A percentile compares a stretch with the other conserved stretches of the same genome.
Conservation (phyloP, 257 asterid species). For the Gardenia jasminoides region DNA sequence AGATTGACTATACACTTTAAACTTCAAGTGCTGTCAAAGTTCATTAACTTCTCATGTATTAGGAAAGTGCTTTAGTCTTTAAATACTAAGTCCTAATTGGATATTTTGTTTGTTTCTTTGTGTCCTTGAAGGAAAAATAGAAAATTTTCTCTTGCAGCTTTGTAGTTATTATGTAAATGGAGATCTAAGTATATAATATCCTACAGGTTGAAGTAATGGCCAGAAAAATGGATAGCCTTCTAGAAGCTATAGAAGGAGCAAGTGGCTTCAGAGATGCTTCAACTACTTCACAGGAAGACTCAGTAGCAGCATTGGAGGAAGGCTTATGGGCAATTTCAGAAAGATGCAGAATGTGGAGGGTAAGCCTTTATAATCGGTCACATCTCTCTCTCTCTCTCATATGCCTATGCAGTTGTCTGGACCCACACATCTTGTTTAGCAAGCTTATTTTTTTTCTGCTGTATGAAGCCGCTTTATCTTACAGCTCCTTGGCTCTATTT, state of each 20-base stretch:
- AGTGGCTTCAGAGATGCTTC: conserved; percentile 87
- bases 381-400: conserved; percentile 16
- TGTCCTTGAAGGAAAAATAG: neutral
- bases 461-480: neutral
- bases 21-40: neutral
- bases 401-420: neutral
- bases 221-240: conserved; percentile 61
- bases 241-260: conserved; percentile 68
- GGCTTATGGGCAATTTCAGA: conserved; percentile 61
- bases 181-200: conserved; percentile 16
- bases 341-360: conserved; percentile 73
- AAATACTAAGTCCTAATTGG: neutral
- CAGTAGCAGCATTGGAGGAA: conserved; percentile 63
- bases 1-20: neutral
- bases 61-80: neutral
- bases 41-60: neutral
- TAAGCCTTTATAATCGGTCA: conserved; percentile 28
- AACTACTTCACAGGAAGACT: conserved; percentile 48
- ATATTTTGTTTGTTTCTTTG: neutral
- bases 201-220: conserved; percentile 87
- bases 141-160: neutral
- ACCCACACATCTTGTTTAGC: neutral
- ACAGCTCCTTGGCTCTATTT: neutral
- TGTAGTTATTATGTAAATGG: neutral
- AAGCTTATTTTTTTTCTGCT: conserved; percentile 2